Conservation (phyloP, 768 basidiomycete species). For the Boletus subcaerulescens region DNA sequence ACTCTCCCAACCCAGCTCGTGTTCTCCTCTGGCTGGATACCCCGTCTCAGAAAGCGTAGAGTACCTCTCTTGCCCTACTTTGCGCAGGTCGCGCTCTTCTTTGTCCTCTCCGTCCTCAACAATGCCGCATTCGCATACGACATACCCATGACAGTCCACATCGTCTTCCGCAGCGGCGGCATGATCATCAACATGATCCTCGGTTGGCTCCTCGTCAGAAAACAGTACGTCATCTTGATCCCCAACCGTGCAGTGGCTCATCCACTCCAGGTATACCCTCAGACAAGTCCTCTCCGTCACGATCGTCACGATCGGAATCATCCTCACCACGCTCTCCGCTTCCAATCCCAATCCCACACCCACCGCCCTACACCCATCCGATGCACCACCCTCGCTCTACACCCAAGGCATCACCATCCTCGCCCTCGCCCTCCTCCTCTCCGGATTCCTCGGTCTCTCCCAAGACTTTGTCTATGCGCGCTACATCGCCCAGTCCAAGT, state of each 20-base stretch:
- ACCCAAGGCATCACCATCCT: slow-evolving; percentile 72
- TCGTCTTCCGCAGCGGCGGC: slow-evolving; percentile 90
- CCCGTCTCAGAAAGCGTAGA: slow-evolving; percentile 55
- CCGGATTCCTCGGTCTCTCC: slow-evolving; percentile 76
- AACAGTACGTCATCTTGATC: slow-evolving; percentile 46
- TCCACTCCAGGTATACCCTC: slow-evolving; percentile 51
- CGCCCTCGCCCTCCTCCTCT: slow-evolving; percentile 70
- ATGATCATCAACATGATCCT: slow-evolving; percentile 80
- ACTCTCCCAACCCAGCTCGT: slow-evolving; percentile 63
- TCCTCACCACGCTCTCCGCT: slow-evolving; percentile 79
- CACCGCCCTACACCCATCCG: too few relatives aligned
- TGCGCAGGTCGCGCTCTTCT: slow-evolving; percentile 80
- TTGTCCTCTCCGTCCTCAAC: slow-evolving; percentile 76
- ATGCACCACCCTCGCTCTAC: slow-evolving; percentile 39
- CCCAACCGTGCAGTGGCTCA: background rate
- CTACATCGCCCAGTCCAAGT: slow-evolving; percentile 35
- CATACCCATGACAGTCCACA: slow-evolving; percentile 91
- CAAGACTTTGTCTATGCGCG: slow-evolving; percentile 75
- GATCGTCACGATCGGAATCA: slow-evolving; percentile 77
- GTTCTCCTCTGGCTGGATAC: slow-evolving; percentile 28
- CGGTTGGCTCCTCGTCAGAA: slow-evolving; percentile 64
- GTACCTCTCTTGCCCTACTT: slow-evolving; percentile 75
- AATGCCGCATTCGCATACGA: slow-evolving; percentile 86
- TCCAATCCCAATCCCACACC: slow-evolving; percentile 33
- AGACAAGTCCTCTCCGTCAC: slow-evolving; percentile 71